Conservation (phyloP, 2,329 filamentous ascomycete species). For the Monilinia aucupariae region DNA sequence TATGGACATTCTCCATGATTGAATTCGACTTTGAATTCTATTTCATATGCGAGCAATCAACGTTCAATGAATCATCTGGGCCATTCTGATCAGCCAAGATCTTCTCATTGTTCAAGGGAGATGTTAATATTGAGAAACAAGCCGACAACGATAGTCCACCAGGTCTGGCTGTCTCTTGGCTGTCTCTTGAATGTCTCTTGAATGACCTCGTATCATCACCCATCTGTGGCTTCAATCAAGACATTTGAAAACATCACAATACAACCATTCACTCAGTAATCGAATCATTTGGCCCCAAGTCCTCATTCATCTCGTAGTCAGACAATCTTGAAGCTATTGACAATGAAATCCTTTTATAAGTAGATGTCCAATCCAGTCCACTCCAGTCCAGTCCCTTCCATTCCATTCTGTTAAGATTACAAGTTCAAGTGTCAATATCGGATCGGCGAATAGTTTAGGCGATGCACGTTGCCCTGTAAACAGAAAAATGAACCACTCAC, state of each 20-base stretch:
- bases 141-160: neutral
- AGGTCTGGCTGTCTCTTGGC: too few species aligned
- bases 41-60: neutral
- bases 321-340: neutral
- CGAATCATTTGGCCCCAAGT: too few species aligned
- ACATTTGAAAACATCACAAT: neutral
- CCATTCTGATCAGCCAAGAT: neutral
- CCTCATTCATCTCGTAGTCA: too few species aligned
- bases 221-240: neutral
- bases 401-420: too few species aligned
- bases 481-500: constrained; percentile 13
- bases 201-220: neutral
- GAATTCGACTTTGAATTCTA: neutral
- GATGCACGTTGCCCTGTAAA: constrained; percentile 17
- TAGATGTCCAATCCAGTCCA: too few species aligned
- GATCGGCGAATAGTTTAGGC: constrained; percentile 8
- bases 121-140: neutral
- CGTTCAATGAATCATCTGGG: neutral
- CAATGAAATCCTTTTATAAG: neutral
- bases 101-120: neutral
- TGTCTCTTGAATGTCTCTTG: too few species aligned
- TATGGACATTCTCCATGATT: neutral
- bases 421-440: neutral
- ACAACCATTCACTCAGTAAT: neutral
- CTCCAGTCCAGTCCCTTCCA: too few species aligned